Conservation (phyloP, 2,329 filamentous ascomycete species). For the Fusarium staphyleae region DNA sequence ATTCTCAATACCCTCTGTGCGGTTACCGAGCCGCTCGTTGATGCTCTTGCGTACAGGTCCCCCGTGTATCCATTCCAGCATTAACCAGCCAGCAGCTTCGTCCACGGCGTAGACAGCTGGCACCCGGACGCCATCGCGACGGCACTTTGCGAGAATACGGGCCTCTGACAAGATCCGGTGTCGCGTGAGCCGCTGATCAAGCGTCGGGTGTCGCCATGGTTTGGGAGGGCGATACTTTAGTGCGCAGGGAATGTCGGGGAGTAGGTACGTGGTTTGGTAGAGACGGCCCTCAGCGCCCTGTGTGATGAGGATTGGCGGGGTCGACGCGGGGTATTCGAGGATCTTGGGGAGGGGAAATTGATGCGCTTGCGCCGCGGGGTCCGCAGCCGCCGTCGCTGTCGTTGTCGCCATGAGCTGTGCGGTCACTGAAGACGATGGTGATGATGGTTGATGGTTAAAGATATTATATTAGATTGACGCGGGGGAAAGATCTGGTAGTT, state of each 20-base stretch:
- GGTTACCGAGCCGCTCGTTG: conserved; percentile 69
- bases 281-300: conserved; percentile 97
- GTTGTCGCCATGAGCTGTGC: conserved; percentile 7
- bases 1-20: conserved; percentile 49
- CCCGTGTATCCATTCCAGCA: conserved; percentile 86
- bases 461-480: conserved; percentile 3
- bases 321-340: conserved; percentile 67
- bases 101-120: conserved; percentile 79
- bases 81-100: conserved; percentile 72
- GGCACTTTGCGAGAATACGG: conserved; percentile 79
- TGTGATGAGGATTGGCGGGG: conserved; percentile 74
- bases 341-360: conserved; percentile 66
- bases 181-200: conserved; percentile 86
- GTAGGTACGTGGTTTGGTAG: conserved; percentile 84
- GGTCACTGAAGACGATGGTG: conserved; percentile 10
- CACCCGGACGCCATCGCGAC: conserved; percentile 79
- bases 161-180: conserved; percentile 90
- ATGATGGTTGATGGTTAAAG: conserved; percentile 8
- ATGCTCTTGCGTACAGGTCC: conserved; percentile 72
- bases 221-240: conserved; percentile 93
- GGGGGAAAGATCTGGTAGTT: conserved; percentile 25
- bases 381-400: conserved; percentile 21
- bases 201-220: conserved; percentile 86
- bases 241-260: conserved; percentile 71
- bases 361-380: conserved; percentile 36